A percentile compares a stretch with the other conserved stretches of the same genome.
Conservation (phyloP, 805 yeast genomes). For the Ascoidea tarda region DNA sequence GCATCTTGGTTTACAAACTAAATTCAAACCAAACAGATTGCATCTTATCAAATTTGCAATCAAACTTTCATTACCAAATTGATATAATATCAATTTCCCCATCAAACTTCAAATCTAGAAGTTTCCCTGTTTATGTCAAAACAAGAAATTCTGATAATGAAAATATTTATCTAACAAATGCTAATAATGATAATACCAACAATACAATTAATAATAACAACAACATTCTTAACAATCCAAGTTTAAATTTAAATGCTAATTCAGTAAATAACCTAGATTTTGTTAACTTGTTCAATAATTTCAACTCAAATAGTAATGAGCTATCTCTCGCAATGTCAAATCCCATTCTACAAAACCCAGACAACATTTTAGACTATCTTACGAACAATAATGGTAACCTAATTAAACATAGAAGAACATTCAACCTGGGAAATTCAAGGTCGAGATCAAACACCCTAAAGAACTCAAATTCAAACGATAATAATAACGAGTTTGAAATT, state of each 20-base stretch:
- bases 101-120: conserved; percentile 5
- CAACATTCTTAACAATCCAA: not conserved
- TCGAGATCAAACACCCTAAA: conserved; percentile 1
- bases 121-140: conserved; percentile 5
- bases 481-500: conserved; percentile 14
- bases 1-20: conserved; percentile 1
- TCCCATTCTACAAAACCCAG: not conserved
- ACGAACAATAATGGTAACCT: not conserved
- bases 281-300: too few species aligned
- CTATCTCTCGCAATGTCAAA: not conserved
- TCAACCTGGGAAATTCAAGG: not conserved
- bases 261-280: not conserved
- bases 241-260: conserved; percentile 8
- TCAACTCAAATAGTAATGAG: too few species aligned
- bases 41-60: conserved; percentile 4
- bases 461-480: conserved; percentile 4
- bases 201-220: not conserved
- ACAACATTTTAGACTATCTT: too few species aligned
- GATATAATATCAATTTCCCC: conserved; percentile 7
- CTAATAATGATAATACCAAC: not conserved
- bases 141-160: not conserved
- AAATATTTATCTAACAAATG: not conserved
- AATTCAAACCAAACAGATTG: conserved; percentile 3
- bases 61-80: conserved; percentile 8
- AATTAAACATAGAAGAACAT: not conserved